Percentiles rank a stretch among this genome's conserved stretches.
Conservation (phyloP, 805 yeast genomes). For the Metschnikowia corniflorae region DNA sequence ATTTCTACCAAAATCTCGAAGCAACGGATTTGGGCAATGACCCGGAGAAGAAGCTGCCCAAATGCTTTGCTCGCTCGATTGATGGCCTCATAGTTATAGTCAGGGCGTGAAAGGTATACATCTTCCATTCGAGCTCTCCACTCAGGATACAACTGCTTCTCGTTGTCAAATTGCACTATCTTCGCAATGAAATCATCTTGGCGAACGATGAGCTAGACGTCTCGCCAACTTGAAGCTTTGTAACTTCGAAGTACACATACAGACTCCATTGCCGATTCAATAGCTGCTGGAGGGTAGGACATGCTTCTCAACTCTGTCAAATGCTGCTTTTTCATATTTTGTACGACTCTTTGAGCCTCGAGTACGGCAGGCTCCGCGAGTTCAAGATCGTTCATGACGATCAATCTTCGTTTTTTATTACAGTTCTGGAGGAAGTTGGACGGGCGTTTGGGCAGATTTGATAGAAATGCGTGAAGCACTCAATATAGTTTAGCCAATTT, state of each 20-base stretch:
- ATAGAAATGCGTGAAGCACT: too few species aligned
- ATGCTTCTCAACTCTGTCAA: slow-evolving; percentile 84
- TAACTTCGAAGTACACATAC: slow-evolving; percentile 83
- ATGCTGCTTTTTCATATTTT: slow-evolving; percentile 88
- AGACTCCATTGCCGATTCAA: slow-evolving; percentile 80
- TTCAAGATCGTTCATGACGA: slow-evolving; percentile 63
- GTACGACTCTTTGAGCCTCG: slow-evolving; percentile 88
- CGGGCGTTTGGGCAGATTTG: too few species aligned
- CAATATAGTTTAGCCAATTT: too few species aligned
- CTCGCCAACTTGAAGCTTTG: slow-evolving; percentile 66
- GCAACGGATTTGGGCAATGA: slow-evolving; percentile 80
- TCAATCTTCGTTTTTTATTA: slow-evolving; percentile 45
- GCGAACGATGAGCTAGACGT: slow-evolving; percentile 75
- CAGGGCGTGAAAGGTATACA: slow-evolving; percentile 57
- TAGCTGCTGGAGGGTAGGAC: slow-evolving; percentile 87
- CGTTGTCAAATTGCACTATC: slow-evolving; percentile 72
- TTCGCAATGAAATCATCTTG: slow-evolving; percentile 83
- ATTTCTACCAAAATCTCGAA: slow-evolving; percentile 65
- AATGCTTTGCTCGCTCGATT: slow-evolving; percentile 92
- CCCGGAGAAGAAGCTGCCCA: slow-evolving; percentile 90
- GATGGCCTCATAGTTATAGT: slow-evolving; percentile 68
- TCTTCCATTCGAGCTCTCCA: slow-evolving; percentile 55
- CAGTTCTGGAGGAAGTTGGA: too few species aligned
- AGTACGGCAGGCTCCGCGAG: slow-evolving; percentile 78
- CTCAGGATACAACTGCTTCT: slow-evolving; percentile 49